phyloP scores from a whole-genome alignment of 1,284 basidiomycete genomes.

The Malassezia equina region DNA sequence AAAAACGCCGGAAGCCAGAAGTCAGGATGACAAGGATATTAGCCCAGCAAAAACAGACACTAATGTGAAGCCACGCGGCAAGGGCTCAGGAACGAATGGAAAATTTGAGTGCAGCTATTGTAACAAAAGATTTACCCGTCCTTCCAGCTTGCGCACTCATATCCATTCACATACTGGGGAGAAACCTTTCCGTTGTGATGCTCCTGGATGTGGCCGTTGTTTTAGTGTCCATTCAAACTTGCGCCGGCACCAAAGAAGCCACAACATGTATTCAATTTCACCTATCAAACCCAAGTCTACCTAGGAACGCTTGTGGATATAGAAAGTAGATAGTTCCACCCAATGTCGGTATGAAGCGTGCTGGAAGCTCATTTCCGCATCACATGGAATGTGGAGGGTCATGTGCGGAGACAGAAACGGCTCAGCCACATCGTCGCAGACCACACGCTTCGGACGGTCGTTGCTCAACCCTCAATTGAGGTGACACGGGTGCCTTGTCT shows the following conservation, averaged over 20 bases:
- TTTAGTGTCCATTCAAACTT: constrained; percentile 46
- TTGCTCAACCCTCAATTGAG: neutral
- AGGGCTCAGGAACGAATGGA: neutral
- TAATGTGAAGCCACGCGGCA: neutral
- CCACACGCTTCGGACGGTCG: neutral
- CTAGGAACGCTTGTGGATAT: neutral
- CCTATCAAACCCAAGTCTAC: neutral
- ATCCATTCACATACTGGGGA: constrained; percentile 45
- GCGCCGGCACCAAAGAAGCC: constrained; percentile 41
- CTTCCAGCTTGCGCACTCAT: constrained; percentile 43
- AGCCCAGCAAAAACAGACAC: neutral
- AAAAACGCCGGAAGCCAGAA: neutral
- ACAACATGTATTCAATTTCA: constrained; percentile 9
- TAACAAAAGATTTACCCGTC: constrained; percentile 40
- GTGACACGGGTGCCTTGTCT: neutral
- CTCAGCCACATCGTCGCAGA: neutral
- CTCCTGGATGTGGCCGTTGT: constrained; percentile 36
- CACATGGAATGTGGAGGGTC: constrained; percentile 1
- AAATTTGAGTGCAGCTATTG: constrained; percentile 44
- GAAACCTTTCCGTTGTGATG: constrained; percentile 42
- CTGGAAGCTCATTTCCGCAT: too few relatives aligned
- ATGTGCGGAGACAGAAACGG: neutral
- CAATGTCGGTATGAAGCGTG: too few relatives aligned
- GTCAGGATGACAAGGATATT: neutral
- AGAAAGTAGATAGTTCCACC: neutral